Evolutionary conservation across 108 stramenopile genomes (phyloP).

Genomic region (Cyclotella baltica): DNA sequence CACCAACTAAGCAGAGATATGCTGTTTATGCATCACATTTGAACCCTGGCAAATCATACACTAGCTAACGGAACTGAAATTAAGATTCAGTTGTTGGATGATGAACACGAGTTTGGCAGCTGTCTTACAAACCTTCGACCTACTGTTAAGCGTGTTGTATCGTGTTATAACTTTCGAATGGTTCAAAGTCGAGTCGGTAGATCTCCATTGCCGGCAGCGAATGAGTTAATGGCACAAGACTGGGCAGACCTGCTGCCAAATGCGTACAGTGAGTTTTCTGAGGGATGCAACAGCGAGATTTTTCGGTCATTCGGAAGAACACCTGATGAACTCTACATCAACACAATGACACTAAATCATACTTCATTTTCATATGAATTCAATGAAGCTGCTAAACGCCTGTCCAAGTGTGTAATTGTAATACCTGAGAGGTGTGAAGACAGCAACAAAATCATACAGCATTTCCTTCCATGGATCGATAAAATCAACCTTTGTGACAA

Average conservation of each 20-base stretch:
- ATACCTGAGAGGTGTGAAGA: conserved; percentile 27
- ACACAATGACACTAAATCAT: conserved; percentile 16
- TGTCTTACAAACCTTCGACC: conserved; percentile 32
- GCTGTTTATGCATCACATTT: conserved; percentile 26
- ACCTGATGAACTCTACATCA: conserved; percentile 15
- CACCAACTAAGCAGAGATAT: not conserved
- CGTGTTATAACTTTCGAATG: conserved; percentile 35
- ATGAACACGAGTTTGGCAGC: not conserved
- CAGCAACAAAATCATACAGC: conserved; percentile 7
- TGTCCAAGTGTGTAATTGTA: conserved; percentile 26
- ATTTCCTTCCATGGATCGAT: conserved; percentile 36
- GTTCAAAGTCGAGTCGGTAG: not conserved
- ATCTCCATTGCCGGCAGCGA: conserved; percentile 9
- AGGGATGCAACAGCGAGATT: conserved; percentile 38
- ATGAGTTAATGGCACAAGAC: conserved; percentile 15
- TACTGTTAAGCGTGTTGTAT: conserved; percentile 27
- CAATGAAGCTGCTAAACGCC: conserved; percentile 1
- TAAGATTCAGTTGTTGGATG: not conserved
- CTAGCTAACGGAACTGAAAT: not conserved
- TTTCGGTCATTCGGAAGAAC: conserved; percentile 17
- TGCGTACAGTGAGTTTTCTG: conserved; percentile 7
- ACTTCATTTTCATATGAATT: conserved; percentile 22
- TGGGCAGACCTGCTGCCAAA: conserved; percentile 25
- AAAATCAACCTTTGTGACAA: conserved; percentile 16
- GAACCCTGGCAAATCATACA: not conserved